These are phyloP conservation scores for Ramaria sp. DNA, from an alignment of 768 basidiomycete species.

Conservation along the genomic window DNA sequence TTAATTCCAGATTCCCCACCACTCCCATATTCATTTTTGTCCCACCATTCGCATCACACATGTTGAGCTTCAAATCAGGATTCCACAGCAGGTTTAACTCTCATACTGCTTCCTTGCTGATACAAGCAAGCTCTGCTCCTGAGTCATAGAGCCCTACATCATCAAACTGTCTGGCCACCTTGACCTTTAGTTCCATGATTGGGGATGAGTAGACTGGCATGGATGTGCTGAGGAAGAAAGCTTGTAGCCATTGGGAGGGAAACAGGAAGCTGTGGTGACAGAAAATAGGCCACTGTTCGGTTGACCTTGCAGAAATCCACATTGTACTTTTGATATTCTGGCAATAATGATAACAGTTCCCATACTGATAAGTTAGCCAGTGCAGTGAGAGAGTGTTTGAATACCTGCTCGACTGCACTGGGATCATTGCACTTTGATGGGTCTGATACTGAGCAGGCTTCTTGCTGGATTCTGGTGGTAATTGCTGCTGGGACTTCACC, in stretches of 20 bases:
- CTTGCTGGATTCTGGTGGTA: not conserved
- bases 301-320: constrained; percentile 2
- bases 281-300: not conserved
- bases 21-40: constrained; percentile 1
- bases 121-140: constrained; percentile 4
- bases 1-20: constrained; percentile 2
- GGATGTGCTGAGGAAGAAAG: not conserved
- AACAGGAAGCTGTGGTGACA: not conserved
- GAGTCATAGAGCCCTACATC: not conserved
- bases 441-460: constrained; percentile 3
- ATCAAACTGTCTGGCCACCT: not conserved
- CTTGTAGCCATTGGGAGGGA: not conserved
- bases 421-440: not conserved
- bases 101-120: not conserved
- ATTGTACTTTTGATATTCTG: not conserved
- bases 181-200: not conserved
- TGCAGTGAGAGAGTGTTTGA: not conserved
- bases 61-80: not conserved
- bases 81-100: not conserved
- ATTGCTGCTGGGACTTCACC: not conserved
- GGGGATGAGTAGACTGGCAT: not conserved
- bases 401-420: not conserved
- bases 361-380: not conserved
- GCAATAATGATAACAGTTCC: not conserved
- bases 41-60: constrained; percentile 1